These are phyloP conservation scores for Candida khao-thaluensis DNA, from an alignment of 805 yeast genomes.

Conservation along the genomic window DNA sequence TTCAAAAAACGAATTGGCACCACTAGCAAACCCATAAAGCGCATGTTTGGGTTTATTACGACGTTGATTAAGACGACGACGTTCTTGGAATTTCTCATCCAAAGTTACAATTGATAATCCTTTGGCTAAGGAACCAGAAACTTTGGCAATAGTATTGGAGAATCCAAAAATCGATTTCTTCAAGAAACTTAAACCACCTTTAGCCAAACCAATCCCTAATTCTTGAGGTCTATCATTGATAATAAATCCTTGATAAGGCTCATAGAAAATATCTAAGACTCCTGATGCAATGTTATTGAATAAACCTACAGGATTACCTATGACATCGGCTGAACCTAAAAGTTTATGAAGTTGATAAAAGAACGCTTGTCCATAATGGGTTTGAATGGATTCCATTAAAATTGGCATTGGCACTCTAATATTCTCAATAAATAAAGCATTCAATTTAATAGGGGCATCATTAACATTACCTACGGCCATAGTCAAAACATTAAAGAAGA, in stretches of 20 bases:
- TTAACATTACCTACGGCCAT: conserved; percentile 97
- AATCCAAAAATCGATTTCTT: conserved; percentile 94
- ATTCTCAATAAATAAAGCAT: conserved; percentile 85
- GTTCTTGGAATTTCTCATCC: conserved; percentile 80
- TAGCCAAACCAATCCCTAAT: conserved; percentile 90
- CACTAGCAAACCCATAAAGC: conserved; percentile 75
- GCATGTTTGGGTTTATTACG: conserved; percentile 84
- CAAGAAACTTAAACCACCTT: conserved; percentile 91
- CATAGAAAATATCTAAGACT: conserved; percentile 92
- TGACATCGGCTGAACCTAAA: conserved; percentile 91
- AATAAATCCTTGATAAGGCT: conserved; percentile 93
- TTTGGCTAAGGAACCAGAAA: conserved; percentile 92
- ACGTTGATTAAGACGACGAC: conserved; percentile 69
- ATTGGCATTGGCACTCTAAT: conserved; percentile 81
- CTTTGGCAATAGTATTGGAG: conserved; percentile 88
- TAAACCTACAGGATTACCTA: conserved; percentile 96
- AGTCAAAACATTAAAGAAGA: conserved; percentile 79
- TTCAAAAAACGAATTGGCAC: conserved; percentile 86
- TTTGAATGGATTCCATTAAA: conserved; percentile 63
- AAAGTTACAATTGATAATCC: conserved; percentile 89
- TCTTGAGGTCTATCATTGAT: conserved; percentile 96
- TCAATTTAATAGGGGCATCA: conserved; percentile 91
- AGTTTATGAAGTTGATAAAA: conserved; percentile 89
- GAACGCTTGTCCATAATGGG: conserved; percentile 91
- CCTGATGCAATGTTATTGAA: conserved; percentile 94